Percentiles rank a stretch among this genome's conserved stretches.
phyloP scores from a whole-genome alignment of 345 rosid genomes.

The Barbarea vulgaris region DNA sequence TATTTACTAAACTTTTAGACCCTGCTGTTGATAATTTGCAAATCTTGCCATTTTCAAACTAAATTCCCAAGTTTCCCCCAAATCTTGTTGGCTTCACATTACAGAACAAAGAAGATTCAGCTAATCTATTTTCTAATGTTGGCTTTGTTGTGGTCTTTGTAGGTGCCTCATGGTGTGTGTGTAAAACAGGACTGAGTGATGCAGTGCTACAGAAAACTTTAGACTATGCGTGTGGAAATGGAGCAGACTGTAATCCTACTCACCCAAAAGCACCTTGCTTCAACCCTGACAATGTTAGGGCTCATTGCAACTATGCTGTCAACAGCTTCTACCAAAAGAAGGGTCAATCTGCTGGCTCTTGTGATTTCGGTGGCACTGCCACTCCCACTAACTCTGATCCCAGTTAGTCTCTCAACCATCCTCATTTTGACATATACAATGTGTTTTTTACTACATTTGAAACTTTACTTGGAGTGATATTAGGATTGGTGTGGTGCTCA shows the following conservation, averaged over 20 bases:
- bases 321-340: conserved; percentile 90
- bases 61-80: conserved; percentile 5
- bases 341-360: conserved; percentile 67
- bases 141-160: conserved; percentile 12
- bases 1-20: background rate
- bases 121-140: background rate
- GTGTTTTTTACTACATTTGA: conserved; percentile 7
- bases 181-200: conserved; percentile 65
- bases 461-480: background rate
- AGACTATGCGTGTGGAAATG: conserved; percentile 96
- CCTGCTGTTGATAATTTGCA: background rate
- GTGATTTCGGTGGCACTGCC: conserved; percentile 86
- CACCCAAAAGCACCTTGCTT: conserved; percentile 64
- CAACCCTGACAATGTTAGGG: conserved; percentile 69
- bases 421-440: conserved; percentile 8
- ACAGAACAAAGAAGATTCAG: background rate
- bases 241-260: conserved; percentile 83
- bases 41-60: conserved; percentile 11
- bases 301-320: conserved; percentile 87
- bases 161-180: conserved; percentile 85
- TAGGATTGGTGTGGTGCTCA: conserved; percentile 10
- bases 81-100: conserved; percentile 24
- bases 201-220: conserved; percentile 66
- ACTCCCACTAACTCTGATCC: conserved; percentile 54
- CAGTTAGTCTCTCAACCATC: conserved; percentile 43